Evolutionary conservation across 176 grass and related monocot genomes (phyloP).

Genomic region (Aegilops umbellulata): DNA sequence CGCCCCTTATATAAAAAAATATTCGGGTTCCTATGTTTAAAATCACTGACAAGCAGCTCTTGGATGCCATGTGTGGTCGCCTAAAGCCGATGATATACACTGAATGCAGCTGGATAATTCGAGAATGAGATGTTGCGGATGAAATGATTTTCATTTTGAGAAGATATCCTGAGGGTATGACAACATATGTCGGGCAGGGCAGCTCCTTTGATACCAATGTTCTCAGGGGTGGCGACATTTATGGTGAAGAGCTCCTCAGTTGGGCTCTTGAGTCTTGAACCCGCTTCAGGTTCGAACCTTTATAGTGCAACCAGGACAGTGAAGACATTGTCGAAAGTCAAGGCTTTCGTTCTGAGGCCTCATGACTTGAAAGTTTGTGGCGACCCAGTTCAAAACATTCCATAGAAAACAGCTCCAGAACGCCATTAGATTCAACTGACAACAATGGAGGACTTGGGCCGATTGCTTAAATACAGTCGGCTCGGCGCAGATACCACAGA

Average conservation of each 20-base stretch:
- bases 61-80: too few relatives aligned
- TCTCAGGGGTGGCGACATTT: slow-evolving; percentile 82
- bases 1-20: too few relatives aligned
- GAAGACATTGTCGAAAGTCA: slow-evolving; percentile 68
- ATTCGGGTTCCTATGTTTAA: too few relatives aligned
- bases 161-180: too few relatives aligned
- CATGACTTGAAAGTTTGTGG: slow-evolving; percentile 88
- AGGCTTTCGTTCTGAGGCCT: slow-evolving; percentile 75
- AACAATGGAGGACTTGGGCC: slow-evolving; percentile 83
- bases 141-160: too few relatives aligned
- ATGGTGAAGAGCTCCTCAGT: slow-evolving; percentile 85
- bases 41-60: too few relatives aligned
- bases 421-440: slow-evolving; percentile 83
- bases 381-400: slow-evolving; percentile 72
- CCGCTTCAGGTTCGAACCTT: slow-evolving; percentile 47
- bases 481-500: too few relatives aligned
- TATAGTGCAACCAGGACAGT: slow-evolving; percentile 80
- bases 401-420: slow-evolving; percentile 84
- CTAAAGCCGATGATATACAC: too few relatives aligned
- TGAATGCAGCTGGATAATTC: too few relatives aligned
- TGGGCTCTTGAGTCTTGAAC: slow-evolving; percentile 66
- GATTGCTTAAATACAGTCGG: slow-evolving; percentile 50
- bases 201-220: slow-evolving; percentile 72
- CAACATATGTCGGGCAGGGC: slow-evolving; percentile 76
- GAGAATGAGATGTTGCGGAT: too few relatives aligned